Percentiles rank a stretch among this genome's conserved stretches.
These are phyloP conservation scores for Claviceps purpurea DNA, from an alignment of 2,329 filamentous ascomycete genomes.

Conservation along the genomic window DNA sequence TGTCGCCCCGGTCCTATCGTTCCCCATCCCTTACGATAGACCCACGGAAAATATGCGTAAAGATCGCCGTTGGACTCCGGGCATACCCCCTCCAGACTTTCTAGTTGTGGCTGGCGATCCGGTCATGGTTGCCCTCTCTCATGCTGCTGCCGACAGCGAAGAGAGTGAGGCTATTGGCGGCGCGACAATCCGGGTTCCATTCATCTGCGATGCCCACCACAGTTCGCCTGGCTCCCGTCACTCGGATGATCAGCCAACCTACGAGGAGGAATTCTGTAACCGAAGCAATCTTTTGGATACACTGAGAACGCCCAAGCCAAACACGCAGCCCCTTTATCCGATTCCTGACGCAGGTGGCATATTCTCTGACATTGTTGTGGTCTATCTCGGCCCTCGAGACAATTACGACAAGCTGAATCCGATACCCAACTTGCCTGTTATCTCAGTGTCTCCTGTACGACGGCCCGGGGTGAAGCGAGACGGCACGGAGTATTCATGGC, in stretches of 20 bases:
- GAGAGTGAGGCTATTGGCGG: conserved; percentile 20
- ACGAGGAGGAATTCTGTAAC: conserved; percentile 56
- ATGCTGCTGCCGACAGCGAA: conserved; percentile 29
- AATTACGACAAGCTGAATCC: conserved; percentile 43
- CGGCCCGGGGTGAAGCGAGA: conserved; percentile 59
- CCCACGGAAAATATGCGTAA: conserved; percentile 33
- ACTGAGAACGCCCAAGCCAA: conserved; percentile 46
- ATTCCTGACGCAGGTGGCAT: conserved; percentile 58
- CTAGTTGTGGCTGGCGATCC: conserved; percentile 44
- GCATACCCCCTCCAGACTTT: conserved; percentile 30
- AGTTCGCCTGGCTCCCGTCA: conserved; percentile 67
- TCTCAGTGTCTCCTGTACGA: conserved; percentile 58
- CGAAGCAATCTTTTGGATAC: too few relatives aligned
- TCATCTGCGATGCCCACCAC: conserved; percentile 64
- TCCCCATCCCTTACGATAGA: conserved; percentile 45
- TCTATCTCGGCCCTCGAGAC: conserved; percentile 59
- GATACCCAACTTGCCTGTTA: conserved; percentile 52
- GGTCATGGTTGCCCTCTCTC: conserved; percentile 45
- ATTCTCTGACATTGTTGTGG: conserved; percentile 56
- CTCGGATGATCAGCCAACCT: conserved; percentile 45
- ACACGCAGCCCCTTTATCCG: conserved; percentile 48
- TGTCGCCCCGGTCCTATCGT: conserved; percentile 38
- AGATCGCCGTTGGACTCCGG: conserved; percentile 17
- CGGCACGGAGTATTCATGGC: conserved; percentile 58
- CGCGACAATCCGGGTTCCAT: conserved; percentile 36